Conservation (phyloP, 2,329 filamentous ascomycete species). For the Bipolaris cookei region DNA sequence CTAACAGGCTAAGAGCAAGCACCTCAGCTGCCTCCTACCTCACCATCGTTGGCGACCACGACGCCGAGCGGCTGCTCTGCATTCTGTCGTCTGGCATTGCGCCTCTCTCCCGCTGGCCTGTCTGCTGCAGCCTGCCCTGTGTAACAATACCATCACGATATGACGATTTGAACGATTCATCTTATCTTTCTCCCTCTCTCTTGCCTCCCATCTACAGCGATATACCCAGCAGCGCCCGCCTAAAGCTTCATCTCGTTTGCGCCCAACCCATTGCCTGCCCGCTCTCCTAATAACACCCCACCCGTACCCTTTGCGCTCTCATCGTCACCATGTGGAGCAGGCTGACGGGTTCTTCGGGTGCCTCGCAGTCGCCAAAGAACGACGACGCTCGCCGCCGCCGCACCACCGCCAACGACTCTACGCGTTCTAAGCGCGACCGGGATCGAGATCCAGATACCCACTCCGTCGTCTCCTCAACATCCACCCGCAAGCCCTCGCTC, state of each 20-base stretch:
- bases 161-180: conserved; percentile 29
- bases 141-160: conserved; percentile 24
- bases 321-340: conserved; percentile 47
- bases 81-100: conserved; percentile 25
- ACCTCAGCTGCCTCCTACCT: conserved; percentile 35
- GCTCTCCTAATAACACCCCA: conserved; percentile 25
- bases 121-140: conserved; percentile 18
- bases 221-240: conserved; percentile 34
- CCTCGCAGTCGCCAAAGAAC: conserved; percentile 33
- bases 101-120: conserved; percentile 20
- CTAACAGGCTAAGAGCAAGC: conserved; percentile 10
- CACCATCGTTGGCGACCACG: conserved; percentile 24
- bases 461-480: conserved; percentile 46
- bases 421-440: conserved; percentile 43
- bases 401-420: conserved; percentile 30
- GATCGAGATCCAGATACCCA: conserved; percentile 35
- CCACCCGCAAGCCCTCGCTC: conserved; percentile 41
- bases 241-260: conserved; percentile 24
- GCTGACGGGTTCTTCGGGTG: conserved; percentile 45
- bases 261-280: conserved; percentile 26
- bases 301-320: conserved; percentile 15
- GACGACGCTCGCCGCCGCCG: conserved; percentile 35
- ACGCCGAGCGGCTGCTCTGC: conserved; percentile 25
- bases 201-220: conserved; percentile 27
- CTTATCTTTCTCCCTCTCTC: conserved; percentile 12